Conservation (phyloP, 192 early-diverging fungal genomes). For the Entomortierella chlamydospora region DNA sequence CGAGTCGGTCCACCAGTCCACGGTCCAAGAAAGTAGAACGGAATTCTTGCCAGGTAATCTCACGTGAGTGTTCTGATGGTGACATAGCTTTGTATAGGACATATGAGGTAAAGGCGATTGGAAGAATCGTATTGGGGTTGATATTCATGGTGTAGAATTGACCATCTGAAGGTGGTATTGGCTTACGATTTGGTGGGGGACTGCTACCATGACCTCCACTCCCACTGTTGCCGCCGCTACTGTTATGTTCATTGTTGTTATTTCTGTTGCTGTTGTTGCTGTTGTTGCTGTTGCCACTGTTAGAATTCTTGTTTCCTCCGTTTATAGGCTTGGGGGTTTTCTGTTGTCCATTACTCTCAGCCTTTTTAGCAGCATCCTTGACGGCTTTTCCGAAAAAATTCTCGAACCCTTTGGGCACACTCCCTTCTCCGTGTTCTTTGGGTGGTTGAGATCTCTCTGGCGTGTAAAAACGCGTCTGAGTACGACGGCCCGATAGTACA, state of each 20-base stretch:
- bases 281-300: conserved; percentile 12
- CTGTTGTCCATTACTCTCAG: conserved; percentile 44
- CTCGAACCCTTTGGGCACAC: conserved; percentile 79
- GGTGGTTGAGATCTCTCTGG: conserved; percentile 35
- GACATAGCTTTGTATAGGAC: conserved; percentile 61
- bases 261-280: conserved; percentile 12
- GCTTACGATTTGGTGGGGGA: conserved; percentile 24
- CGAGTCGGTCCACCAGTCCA: conserved; percentile 91
- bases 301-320: conserved; percentile 18
- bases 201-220: conserved; percentile 4
- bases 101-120: conserved; percentile 60
- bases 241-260: conserved; percentile 21
- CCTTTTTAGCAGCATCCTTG: conserved; percentile 44
- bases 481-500: not conserved
- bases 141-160: conserved; percentile 53
- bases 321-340: conserved; percentile 21
- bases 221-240: conserved; percentile 13
- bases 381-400: conserved; percentile 75
- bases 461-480: conserved; percentile 19
- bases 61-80: conserved; percentile 61
- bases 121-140: conserved; percentile 60
- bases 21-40: conserved; percentile 90
- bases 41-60: conserved; percentile 97
- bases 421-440: conserved; percentile 16
- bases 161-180: conserved; percentile 50